Conservation (phyloP, 139 green algal genomes). For the Pycnococcus provasolii region DNA sequence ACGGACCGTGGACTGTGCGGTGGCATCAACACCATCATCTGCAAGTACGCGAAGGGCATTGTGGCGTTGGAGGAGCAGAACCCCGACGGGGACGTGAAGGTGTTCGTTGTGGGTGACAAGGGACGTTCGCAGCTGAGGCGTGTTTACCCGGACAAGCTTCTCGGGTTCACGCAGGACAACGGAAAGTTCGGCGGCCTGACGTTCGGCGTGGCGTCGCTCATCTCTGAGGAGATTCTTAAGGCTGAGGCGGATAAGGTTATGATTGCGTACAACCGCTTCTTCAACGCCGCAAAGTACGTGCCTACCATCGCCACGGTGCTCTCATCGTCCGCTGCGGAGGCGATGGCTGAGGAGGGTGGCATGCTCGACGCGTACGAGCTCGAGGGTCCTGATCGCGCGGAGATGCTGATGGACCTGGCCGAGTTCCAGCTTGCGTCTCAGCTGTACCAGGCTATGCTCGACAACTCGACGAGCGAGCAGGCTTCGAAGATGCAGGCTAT, state of each 20-base stretch:
- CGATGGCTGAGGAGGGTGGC: slow-evolving; percentile 51
- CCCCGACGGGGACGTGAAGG: not conserved
- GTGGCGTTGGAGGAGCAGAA: not conserved
- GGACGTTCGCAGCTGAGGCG: slow-evolving; percentile 24
- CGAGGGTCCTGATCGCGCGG: slow-evolving; percentile 71
- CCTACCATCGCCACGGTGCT: slow-evolving; percentile 86
- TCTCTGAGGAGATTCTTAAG: slow-evolving; percentile 87
- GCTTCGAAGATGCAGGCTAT: slow-evolving; percentile 92
- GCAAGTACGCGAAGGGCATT: slow-evolving; percentile 62
- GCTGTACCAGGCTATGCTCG: slow-evolving; percentile 87
- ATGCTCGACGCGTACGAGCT: slow-evolving; percentile 86
- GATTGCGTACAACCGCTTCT: slow-evolving; percentile 91
- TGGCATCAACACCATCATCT: slow-evolving; percentile 90
- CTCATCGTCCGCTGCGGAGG: slow-evolving; percentile 32
- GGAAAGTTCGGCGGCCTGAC: not conserved
- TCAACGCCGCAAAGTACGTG: slow-evolving; percentile 81
- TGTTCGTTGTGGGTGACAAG: slow-evolving; percentile 64
- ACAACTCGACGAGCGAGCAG: slow-evolving; percentile 94
- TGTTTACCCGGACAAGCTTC: not conserved
- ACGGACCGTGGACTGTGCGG: slow-evolving; percentile 93
- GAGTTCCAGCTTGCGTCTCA: slow-evolving; percentile 92
- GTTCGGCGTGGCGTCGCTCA: slow-evolving; percentile 39
- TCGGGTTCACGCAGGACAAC: too few relatives aligned
- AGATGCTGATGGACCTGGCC: slow-evolving; percentile 79
- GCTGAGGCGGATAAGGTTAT: slow-evolving; percentile 58